These are phyloP conservation scores for Plenodomus tracheiphilus DNA, from an alignment of 2,329 filamentous ascomycete genomes.

Conservation along the genomic window DNA sequence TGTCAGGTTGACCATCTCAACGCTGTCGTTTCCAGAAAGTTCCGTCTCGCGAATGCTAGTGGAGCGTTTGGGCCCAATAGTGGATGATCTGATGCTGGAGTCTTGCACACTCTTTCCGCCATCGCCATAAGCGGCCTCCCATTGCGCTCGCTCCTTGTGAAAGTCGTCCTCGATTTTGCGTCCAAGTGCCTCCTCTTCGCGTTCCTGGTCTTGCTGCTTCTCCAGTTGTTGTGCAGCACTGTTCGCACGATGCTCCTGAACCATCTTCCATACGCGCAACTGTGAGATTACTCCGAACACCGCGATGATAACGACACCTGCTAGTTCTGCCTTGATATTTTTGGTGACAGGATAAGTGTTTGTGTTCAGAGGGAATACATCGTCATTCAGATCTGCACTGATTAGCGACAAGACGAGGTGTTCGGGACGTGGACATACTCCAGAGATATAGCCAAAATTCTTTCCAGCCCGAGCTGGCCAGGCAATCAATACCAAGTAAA, in stretches of 20 bases:
- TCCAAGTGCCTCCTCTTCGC: slow-evolving; percentile 71
- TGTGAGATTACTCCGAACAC: slow-evolving; percentile 81
- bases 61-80: slow-evolving; percentile 38
- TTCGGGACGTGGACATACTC: slow-evolving; percentile 53
- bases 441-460: slow-evolving; percentile 97
- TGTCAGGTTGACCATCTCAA: slow-evolving; percentile 61
- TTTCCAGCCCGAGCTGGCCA: slow-evolving; percentile 84
- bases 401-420: slow-evolving; percentile 14
- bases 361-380: slow-evolving; percentile 74
- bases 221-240: slow-evolving; percentile 53
- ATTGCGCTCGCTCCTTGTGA: slow-evolving; percentile 64
- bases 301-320: slow-evolving; percentile 73
- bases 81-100: slow-evolving; percentile 55
- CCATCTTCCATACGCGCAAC: slow-evolving; percentile 80
- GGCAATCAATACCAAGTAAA: slow-evolving; percentile 87
- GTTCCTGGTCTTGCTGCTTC: slow-evolving; percentile 61
- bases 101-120: slow-evolving; percentile 60
- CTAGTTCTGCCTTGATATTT: slow-evolving; percentile 83
- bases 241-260: slow-evolving; percentile 59
- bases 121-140: slow-evolving; percentile 83
- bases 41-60: slow-evolving; percentile 40
- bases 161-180: slow-evolving; percentile 66
- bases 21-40: slow-evolving; percentile 49
- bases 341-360: slow-evolving; percentile 82
- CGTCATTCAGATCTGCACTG: slow-evolving; percentile 66